phyloP scores from a whole-genome alignment of 331 rosid genomes.

The Prunus yedoensis region DNA sequence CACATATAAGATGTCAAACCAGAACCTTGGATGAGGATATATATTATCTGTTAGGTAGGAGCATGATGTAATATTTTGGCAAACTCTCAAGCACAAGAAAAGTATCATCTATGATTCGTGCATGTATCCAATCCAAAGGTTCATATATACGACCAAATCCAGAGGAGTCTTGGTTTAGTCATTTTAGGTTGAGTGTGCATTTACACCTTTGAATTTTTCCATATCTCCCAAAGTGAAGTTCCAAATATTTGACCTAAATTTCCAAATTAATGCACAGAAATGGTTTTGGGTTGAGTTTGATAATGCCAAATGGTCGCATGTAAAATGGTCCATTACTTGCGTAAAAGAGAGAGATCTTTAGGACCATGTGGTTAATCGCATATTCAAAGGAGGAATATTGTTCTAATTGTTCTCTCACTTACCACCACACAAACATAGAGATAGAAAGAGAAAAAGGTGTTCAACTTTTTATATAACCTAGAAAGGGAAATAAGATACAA shows the following conservation, averaged over 20 bases:
- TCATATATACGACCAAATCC: neutral
- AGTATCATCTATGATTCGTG: constrained; percentile 4
- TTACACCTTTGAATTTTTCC: neutral
- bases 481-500: neutral
- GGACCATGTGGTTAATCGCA: neutral
- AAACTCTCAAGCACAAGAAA: constrained; percentile 12
- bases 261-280: neutral
- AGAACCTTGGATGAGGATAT: neutral
- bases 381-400: neutral
- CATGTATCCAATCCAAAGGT: constrained; percentile 13
- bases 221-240: neutral
- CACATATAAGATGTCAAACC: neutral
- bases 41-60: constrained; percentile 23
- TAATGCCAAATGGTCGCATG: neutral
- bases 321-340: neutral
- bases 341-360: neutral
- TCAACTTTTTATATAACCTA: constrained; percentile 2
- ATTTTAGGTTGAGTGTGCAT: constrained; percentile 23
- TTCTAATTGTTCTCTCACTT: neutral
- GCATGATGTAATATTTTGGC: constrained; percentile 23
- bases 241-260: neutral
- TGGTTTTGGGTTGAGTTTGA: neutral
- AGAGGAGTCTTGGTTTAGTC: neutral
- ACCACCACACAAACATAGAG: neutral
- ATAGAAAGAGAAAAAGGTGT: constrained; percentile 1